A percentile compares a stretch with the other conserved stretches of the same genome.
Evolutionary conservation across 257 asterid genomes (phyloP).

Genomic region (Nyctanthes arbortristis): DNA sequence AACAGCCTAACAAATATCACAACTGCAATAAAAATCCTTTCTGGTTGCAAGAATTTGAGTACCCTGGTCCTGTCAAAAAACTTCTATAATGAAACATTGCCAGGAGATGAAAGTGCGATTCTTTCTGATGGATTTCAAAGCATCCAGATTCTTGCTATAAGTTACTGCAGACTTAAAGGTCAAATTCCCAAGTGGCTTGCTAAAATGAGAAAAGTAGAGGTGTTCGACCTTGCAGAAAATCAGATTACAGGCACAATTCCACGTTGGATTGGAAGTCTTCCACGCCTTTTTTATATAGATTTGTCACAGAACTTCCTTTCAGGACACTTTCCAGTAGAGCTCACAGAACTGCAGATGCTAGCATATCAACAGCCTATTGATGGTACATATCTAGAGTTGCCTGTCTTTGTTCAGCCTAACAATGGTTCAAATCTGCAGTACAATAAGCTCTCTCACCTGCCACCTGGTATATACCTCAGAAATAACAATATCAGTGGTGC

Average conservation of each 20-base stretch:
- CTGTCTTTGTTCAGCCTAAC: conserved; percentile 77
- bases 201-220: conserved; percentile 54
- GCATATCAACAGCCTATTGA: conserved; percentile 44
- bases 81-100: conserved; percentile 64
- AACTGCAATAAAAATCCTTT: conserved; percentile 57
- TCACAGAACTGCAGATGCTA: conserved; percentile 49
- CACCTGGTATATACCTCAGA: conserved; percentile 74
- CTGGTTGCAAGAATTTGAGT: conserved; percentile 69
- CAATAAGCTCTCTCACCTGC: conserved; percentile 71
- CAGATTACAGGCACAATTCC: conserved; percentile 63
- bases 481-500: conserved; percentile 57
- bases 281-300: conserved; percentile 79
- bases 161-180: conserved; percentile 73
- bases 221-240: conserved; percentile 69
- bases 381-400: conserved; percentile 70
- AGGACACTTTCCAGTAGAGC: conserved; percentile 65
- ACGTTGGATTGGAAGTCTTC: conserved; percentile 65
- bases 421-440: conserved; percentile 73
- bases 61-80: conserved; percentile 64
- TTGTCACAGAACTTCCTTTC: conserved; percentile 63
- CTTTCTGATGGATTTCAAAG: conserved; percentile 50
- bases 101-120: conserved; percentile 38
- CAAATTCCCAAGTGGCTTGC: conserved; percentile 66
- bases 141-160: conserved; percentile 61
- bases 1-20: conserved; percentile 70